Evolutionary conservation across 495 filamentous ascomycete genomes (phyloP), one percentile per base, ranked within the genome.

Genomic region (Hyaloscypha bicolor): DNA sequence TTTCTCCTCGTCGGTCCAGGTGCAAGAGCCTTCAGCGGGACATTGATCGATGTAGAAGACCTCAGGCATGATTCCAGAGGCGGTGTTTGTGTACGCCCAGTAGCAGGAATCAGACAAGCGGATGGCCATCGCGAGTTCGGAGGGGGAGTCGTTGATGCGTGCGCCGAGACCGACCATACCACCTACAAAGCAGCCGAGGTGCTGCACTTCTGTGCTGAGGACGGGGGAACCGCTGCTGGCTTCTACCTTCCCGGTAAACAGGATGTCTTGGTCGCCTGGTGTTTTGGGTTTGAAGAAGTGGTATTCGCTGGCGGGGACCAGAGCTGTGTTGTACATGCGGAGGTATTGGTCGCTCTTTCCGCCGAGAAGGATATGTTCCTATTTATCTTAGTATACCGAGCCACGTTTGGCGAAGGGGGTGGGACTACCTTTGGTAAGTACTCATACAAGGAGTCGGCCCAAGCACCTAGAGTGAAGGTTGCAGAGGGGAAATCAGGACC

Each of bases 111-210:
- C 90, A 0, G 91, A 91, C 21, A 97, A 82, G 72, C 91, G 90
- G 63, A 83, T 80, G 6, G 89, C 94, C n/a, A 92, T 82, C n/a
- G 90, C 83, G 58, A 97, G 77, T 71, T 97, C 90, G 3, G 83
- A 82, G 1, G 86, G 77, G 19, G 86, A 80, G 19, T 83, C 78
- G 64, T 94, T 92, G 3, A 93, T 79, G 68, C 87, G 90, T 29
- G 91, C 89, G 31, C 92, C 94, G 52, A 98, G 78, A 14, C 87
- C 93, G 60, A 96, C 88, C 93, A 97, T 97, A 1, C 92, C 94
- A 16, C 94, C 94, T 0, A 87, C 87, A 73, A 97, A 98, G 76
- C 94, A 97, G 45, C 73, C 77, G 9, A 85, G 75, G 72, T 85
- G 82, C 63, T 84, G 80, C 3, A 85, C 82, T 69, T 81, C 73